phyloP scores from a whole-genome alignment of 2,329 filamentous ascomycete species.

The Aspergillus sp. region DNA sequence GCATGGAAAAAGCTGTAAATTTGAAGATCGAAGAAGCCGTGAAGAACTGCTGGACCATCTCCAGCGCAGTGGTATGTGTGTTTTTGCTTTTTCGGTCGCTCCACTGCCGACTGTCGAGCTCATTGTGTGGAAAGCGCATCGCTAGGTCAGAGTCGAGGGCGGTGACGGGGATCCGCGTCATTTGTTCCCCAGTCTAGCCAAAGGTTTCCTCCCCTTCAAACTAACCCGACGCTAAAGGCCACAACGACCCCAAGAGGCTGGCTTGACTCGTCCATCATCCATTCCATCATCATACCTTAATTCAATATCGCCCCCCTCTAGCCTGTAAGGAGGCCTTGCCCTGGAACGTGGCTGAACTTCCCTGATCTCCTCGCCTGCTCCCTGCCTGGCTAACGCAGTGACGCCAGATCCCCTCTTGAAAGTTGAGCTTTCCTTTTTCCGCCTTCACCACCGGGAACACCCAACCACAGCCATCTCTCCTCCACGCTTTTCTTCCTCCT shows the following conservation, averaged over 20 bases:
- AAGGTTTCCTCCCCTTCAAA: constrained; percentile 13
- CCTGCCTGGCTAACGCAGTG: constrained; percentile 24
- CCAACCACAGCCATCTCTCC: constrained; percentile 24
- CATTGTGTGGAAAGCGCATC: neutral
- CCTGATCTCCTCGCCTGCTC: constrained; percentile 22
- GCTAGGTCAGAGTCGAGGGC: constrained; percentile 20
- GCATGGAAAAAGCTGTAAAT: neutral
- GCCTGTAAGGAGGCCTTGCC: constrained; percentile 38
- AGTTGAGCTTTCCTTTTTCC: constrained; percentile 18
- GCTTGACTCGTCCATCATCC: neutral
- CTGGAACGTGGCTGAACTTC: constrained; percentile 34
- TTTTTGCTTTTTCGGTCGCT: constrained; percentile 1
- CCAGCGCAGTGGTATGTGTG: neutral
- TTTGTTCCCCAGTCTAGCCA: constrained; percentile 21
- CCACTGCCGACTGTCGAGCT: neutral
- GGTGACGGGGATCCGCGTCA: constrained; percentile 31
- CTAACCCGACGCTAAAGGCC: constrained; percentile 11
- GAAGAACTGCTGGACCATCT: neutral
- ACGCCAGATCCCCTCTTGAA: constrained; percentile 29
- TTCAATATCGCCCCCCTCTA: constrained; percentile 11
- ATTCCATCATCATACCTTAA: constrained; percentile 15
- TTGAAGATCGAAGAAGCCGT: neutral
- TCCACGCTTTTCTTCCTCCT: constrained; percentile 21
- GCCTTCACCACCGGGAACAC: constrained; percentile 20
- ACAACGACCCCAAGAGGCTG: neutral